phyloP scores from a whole-genome alignment of 495 filamentous ascomycete genomes.

The Acidomyces sp. region DNA sequence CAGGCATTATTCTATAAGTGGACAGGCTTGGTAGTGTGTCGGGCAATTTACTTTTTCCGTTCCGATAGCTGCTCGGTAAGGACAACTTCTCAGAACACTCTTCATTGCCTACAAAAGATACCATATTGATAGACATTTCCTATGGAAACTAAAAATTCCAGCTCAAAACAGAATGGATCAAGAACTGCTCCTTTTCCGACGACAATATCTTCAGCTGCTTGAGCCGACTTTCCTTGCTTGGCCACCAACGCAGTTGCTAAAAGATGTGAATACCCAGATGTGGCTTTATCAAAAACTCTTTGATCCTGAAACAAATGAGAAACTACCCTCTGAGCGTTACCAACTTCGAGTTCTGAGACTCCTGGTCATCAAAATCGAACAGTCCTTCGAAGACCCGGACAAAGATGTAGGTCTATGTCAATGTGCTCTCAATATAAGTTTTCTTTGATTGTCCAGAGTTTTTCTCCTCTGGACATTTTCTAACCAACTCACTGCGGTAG shows the following conservation, averaged over 20 bases:
- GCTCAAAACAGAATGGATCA: conserved; percentile 14
- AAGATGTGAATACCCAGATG: conserved; percentile 43
- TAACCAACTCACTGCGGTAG: conserved; percentile 35
- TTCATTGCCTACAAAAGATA: too few species aligned
- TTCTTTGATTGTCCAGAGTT: conserved; percentile 1
- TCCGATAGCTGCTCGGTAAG: too few species aligned
- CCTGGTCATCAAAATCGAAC: conserved; percentile 51
- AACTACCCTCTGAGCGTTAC: conserved; percentile 52
- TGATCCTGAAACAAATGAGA: conserved; percentile 34
- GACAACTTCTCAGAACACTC: too few species aligned
- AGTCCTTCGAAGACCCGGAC: conserved; percentile 58
- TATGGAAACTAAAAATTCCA: too few species aligned
- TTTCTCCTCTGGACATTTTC: conserved; percentile 5
- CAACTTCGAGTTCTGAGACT: conserved; percentile 58
- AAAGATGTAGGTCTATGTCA: conserved; percentile 84
- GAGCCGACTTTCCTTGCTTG: conserved; percentile 43
- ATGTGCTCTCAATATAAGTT: too few species aligned
- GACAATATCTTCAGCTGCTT: conserved; percentile 57
- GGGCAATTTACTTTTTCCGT: too few species aligned
- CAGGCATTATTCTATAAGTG: too few species aligned
- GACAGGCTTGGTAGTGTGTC: too few species aligned
- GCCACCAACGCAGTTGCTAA: conserved; percentile 40
- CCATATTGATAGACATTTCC: too few species aligned
- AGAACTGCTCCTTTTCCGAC: conserved; percentile 34
- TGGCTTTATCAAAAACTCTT: conserved; percentile 53